A percentile compares a stretch with the other conserved stretches of the same genome.
Evolutionary conservation across 257 asterid genomes (phyloP).

Genomic region (Scutellaria baicalensis): DNA sequence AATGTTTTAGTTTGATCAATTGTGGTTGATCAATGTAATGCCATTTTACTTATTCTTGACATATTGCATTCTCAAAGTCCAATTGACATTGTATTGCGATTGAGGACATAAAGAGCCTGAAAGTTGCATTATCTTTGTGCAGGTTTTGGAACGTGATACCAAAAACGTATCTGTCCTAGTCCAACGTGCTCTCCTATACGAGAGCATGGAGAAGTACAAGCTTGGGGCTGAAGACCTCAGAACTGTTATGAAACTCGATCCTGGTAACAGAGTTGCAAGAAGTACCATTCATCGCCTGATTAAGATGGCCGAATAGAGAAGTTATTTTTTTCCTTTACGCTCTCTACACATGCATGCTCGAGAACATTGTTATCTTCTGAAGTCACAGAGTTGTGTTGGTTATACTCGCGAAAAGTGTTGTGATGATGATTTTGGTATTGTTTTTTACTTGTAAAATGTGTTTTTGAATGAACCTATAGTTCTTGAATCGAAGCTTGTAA

Average conservation of each 20-base stretch:
- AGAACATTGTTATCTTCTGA: background rate
- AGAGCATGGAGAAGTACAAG: conserved; percentile 97
- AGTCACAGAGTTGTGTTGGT: background rate
- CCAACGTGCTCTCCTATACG: conserved; percentile 91
- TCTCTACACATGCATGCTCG: background rate
- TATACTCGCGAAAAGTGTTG: background rate
- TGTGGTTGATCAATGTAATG: background rate
- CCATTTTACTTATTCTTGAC: background rate
- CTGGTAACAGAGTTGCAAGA: conserved; percentile 78
- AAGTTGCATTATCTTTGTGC: conserved; percentile 20
- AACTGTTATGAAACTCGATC: conserved; percentile 89
- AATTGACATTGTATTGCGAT: background rate
- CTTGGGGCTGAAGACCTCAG: conserved; percentile 98
- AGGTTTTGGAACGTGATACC: conserved; percentile 66
- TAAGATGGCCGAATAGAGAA: conserved; percentile 69
- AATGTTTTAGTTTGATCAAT: background rate
- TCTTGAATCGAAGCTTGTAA: conserved; percentile 5
- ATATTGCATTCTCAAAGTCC: background rate
- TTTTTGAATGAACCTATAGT: background rate
- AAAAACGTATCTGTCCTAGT: conserved; percentile 61
- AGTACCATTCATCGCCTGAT: conserved; percentile 85
- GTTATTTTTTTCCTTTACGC: background rate
- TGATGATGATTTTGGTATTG: background rate
- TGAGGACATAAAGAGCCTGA: conserved; percentile 2
- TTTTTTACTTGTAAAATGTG: background rate